Percentiles rank a stretch among this genome's conserved stretches.
Conservation (phyloP, 306 rosid species). For the Prunus salicina region DNA sequence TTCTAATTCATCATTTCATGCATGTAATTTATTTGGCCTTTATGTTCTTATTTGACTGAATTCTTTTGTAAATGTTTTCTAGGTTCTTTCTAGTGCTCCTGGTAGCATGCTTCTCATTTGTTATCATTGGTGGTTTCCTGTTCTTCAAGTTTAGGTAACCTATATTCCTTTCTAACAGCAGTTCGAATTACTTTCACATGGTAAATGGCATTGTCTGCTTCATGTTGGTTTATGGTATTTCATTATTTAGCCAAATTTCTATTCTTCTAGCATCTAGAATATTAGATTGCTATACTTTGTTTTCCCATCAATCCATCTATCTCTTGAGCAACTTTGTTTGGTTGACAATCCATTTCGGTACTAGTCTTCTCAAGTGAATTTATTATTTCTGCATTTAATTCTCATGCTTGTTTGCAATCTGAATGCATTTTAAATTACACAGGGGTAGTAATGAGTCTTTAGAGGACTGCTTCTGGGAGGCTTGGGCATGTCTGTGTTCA, state of each 20-base stretch:
- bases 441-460: constrained; percentile 60
- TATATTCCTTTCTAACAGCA: constrained; percentile 21
- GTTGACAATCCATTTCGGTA: constrained; percentile 4
- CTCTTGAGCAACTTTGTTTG: not conserved
- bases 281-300: not conserved
- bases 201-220: not conserved
- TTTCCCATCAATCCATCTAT: constrained; percentile 2
- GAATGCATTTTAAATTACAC: constrained; percentile 26
- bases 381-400: constrained; percentile 19
- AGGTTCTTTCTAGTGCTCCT: constrained; percentile 88
- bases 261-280: not conserved
- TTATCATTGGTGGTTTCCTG: constrained; percentile 74
- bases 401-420: constrained; percentile 34
- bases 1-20: not conserved
- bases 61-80: constrained; percentile 32
- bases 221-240: not conserved
- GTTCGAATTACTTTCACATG: constrained; percentile 1
- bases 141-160: constrained; percentile 86
- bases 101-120: constrained; percentile 76
- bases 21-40: constrained; percentile 4
- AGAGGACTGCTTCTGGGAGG: constrained; percentile 99
- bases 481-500: constrained; percentile 94
- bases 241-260: not conserved
- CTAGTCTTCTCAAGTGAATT: not conserved
- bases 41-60: constrained; percentile 19